Evolutionary conservation across 2,329 filamentous ascomycete genomes (phyloP), one percentile per base, ranked within the genome.

Genomic region (Phaeosphaeria sp.): DNA sequence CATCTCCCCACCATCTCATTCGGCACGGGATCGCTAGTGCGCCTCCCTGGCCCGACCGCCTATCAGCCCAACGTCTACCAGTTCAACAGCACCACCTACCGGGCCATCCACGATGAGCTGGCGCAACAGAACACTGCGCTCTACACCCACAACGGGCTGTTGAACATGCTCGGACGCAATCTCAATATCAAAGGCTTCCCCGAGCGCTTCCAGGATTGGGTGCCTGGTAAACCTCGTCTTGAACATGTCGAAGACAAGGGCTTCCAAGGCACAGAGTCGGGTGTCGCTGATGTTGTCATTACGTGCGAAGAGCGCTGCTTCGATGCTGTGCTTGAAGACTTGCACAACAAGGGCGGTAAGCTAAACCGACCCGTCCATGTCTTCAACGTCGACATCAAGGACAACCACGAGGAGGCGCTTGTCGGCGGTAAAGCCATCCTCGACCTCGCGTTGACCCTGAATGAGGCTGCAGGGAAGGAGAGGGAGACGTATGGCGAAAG

Each of bases 301-400:
- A 99, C 95, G 0, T 99, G 95, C 74, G 95, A 99, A 77, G 95
- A 99, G 79, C 85, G 95, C 59, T 99, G 95, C 75, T 99, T 96
- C 92, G 95, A 99, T 78, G 93, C 95, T 4, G 95, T 99, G 33
- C 86, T 99, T 11, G 95, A 99, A 70, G 94, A 99, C 75, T 82
- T 99, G 51, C 87, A 97, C 61, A 91, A 88, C 69, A 87, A 96
- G 61, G 95, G 94, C 7, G 88, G 90, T 0, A 90, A 91, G 3
- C 82, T 99, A 56, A 99, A 99, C 77, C 84, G 92, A 2, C 93
- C 95, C 0, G 95, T 99, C 0, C 95, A 99, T 74, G 92, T 99
- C 55, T 96, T 99, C 82, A 99, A 99, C 70, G 90, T 99, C 53
- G 95, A 99, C 75, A 99, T 99, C 73, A 94, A 91, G 77, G 95